Evolutionary conservation across 2,329 filamentous ascomycete species (phyloP), one percentile per base, ranked within the genome.

Genomic region (Zymoseptoria crescenta): DNA sequence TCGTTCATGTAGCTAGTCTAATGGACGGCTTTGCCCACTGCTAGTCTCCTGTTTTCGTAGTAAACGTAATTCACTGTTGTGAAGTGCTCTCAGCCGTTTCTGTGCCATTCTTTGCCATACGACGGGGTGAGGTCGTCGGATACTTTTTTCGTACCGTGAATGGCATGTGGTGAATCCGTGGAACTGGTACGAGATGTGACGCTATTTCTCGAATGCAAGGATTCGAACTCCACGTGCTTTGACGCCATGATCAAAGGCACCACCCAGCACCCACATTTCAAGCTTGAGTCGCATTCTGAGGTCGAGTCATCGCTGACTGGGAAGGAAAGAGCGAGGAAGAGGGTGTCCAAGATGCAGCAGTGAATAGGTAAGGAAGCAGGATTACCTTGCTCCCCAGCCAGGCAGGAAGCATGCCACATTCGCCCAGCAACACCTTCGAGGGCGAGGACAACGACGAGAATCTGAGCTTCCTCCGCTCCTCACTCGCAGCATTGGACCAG

Each of bases 381-480:
- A 16, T 5, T 6, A 45, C 35, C 24, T 24, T 16, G 35, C 35
- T 16, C 2, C 35, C 35, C 35, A 45, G 3, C 29, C 29, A 30
- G 35, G 35, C 35, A 45, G 35, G 35, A 45, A 45, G 35, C 16
- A 45, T 45, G 35, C 13, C 24, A 24, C 24, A 16, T 45, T 45
- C 35, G 35, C 35, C 35, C 35, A 16, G 35, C 35, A 16, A n/a
- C 35, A n/a, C 10, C 24, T 24, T 28, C 13, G 29, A 49, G 59
- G 72, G 73, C 49, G 76, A 64, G 6, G 62, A 65, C 27, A 62
- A 62, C 30, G 71, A 75, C 54, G 72, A 78, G 67, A 82, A 81
- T 70, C 71, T 80, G 64, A 77, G 71, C 68, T 81, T 81, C 62
- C 73, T 83, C 56, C 77, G 80, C 56, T 75, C 70, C 35, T 70